These are phyloP conservation scores for Colletotrichum euphorbiae DNA, from an alignment of 2,329 filamentous ascomycete genomes.

Conservation along the genomic window DNA sequence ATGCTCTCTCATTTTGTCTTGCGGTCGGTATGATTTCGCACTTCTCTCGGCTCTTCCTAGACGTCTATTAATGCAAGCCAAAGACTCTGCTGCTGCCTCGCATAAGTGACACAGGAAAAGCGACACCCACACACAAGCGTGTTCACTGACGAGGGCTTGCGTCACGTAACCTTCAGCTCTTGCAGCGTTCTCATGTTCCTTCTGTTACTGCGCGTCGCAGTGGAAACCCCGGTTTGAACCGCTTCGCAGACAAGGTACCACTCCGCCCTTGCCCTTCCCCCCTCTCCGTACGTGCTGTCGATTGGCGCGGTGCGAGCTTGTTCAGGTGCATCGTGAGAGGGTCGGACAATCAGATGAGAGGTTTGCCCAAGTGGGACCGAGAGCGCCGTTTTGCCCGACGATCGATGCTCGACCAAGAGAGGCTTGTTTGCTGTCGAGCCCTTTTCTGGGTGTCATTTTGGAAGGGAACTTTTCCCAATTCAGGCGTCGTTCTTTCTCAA, in stretches of 20 bases:
- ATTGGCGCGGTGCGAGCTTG: neutral
- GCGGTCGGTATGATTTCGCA: neutral
- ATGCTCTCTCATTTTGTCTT: conserved; percentile 5
- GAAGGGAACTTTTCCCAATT: conserved; percentile 27
- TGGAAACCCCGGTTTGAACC: neutral
- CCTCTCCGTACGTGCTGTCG: neutral
- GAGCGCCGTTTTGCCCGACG: conserved; percentile 22
- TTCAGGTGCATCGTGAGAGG: conserved; percentile 15
- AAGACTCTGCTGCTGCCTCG: conserved; percentile 13
- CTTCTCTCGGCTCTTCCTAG: conserved; percentile 22
- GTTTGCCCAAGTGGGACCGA: conserved; percentile 35
- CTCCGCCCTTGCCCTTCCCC: neutral
- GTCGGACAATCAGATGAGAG: conserved; percentile 32
- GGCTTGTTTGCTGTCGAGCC: conserved; percentile 13
- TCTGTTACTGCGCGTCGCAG: conserved; percentile 3
- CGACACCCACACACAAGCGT: conserved; percentile 34
- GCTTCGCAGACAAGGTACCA: neutral
- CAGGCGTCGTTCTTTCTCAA: conserved; percentile 21
- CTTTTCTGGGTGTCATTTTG: conserved; percentile 14
- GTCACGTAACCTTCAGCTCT: conserved; percentile 30
- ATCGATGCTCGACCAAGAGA: neutral
- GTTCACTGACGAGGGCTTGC: conserved; percentile 35
- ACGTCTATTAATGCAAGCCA: neutral
- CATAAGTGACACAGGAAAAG: conserved; percentile 11
- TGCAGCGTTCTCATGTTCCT: neutral